phyloP scores from a whole-genome alignment of 2,329 filamentous ascomycete species.

The Bipolaris gigantea region DNA sequence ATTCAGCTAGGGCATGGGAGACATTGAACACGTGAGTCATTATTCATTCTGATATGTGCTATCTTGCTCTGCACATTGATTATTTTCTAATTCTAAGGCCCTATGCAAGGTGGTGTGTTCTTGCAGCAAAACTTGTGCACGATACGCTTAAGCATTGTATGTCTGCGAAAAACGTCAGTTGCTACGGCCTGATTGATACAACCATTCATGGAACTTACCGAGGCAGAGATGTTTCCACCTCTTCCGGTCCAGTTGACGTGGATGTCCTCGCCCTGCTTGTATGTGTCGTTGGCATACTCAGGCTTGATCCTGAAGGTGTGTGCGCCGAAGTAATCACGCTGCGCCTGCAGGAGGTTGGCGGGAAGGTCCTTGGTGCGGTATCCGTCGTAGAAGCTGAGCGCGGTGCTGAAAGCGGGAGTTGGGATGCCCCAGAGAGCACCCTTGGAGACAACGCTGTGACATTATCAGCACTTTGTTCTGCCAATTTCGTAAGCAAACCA shows the following conservation, averaged over 20 bases:
- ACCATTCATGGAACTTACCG: conserved; percentile 40
- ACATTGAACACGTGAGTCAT: conserved; percentile 16
- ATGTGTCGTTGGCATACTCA: conserved; percentile 65
- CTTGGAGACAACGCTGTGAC: conserved; percentile 75
- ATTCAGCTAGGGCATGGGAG: neutral
- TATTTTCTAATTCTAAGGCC: conserved; percentile 6
- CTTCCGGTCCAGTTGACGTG: conserved; percentile 99
- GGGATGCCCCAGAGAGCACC: conserved; percentile 92
- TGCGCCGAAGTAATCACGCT: conserved; percentile 97
- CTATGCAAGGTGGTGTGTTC: conserved; percentile 18
- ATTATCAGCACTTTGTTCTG: conserved; percentile 49
- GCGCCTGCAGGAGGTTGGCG: conserved; percentile 96
- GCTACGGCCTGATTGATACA: neutral
- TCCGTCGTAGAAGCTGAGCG: conserved; percentile 97
- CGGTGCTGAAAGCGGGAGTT: conserved; percentile 93
- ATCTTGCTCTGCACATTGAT: conserved; percentile 19
- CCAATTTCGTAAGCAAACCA: neutral
- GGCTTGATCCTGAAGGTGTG: conserved; percentile 60
- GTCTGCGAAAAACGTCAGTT: conserved; percentile 51
- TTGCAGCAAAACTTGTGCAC: conserved; percentile 17
- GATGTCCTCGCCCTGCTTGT: conserved; percentile 82
- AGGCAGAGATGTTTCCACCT: conserved; percentile 95
- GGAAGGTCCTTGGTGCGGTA: conserved; percentile 97
- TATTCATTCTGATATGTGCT: conserved; percentile 30
- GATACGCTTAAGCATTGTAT: conserved; percentile 77